A percentile compares a stretch with the other conserved stretches of the same genome.
Conservation (phyloP, 352 stramenopile genomes). For the Phytophthora rubi region DNA sequence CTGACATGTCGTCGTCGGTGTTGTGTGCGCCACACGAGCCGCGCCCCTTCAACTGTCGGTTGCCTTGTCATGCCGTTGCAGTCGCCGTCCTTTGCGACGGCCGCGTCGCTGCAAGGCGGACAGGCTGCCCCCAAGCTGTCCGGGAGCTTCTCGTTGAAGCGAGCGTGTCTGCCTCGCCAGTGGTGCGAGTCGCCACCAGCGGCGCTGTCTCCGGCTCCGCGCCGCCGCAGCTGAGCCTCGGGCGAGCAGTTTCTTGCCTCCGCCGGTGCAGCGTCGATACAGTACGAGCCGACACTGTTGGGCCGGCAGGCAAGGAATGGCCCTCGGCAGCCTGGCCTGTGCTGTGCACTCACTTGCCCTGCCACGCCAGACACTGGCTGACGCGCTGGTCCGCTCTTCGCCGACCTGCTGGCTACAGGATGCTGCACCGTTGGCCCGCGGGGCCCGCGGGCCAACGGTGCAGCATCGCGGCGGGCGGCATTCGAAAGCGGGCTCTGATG, state of each 20-base stretch:
- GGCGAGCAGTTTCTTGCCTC: slow-evolving; percentile 22
- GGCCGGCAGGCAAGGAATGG: not conserved
- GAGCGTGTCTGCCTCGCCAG: not conserved
- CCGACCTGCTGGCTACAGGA: not conserved
- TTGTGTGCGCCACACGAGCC: not conserved
- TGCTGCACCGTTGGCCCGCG: not conserved
- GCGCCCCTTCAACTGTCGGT: not conserved
- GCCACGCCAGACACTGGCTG: not conserved
- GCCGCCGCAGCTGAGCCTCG: slow-evolving; percentile 14
- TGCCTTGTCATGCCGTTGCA: not conserved
- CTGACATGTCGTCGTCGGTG: not conserved
- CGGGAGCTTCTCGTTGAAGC: not conserved
- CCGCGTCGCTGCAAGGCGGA: slow-evolving; percentile 1
- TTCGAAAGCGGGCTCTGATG: slow-evolving; percentile 19
- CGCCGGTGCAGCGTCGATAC: slow-evolving; percentile 1
- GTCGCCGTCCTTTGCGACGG: not conserved
- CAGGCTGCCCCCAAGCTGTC: not conserved
- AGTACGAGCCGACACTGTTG: not conserved
- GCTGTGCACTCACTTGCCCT: not conserved
- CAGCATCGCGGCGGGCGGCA: not conserved
- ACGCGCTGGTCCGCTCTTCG: not conserved
- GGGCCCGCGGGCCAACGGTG: too few species aligned
- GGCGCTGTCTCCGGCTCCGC: too few species aligned
- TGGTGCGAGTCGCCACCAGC: too few species aligned
- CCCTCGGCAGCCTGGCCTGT: not conserved